phyloP scores from a whole-genome alignment of 495 filamentous ascomycete genomes.

The Neurospora tetraspora region DNA sequence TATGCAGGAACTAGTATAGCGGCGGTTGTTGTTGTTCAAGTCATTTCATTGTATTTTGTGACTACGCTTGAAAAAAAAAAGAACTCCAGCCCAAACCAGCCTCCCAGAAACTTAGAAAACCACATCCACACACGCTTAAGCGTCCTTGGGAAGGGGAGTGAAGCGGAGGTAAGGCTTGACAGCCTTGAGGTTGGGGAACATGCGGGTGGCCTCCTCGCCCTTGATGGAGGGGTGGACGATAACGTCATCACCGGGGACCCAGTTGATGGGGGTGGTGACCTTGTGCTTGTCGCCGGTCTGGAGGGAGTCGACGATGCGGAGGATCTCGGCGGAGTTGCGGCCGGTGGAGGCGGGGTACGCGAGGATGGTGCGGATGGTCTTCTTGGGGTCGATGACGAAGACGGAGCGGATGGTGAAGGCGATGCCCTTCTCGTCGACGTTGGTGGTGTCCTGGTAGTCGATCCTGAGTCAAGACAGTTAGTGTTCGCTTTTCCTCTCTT shows the following conservation, averaged over 20 bases:
- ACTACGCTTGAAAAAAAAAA: not conserved
- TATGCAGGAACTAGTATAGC: not conserved
- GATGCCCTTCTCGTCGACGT: conserved; percentile 91
- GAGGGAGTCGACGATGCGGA: conserved; percentile 90
- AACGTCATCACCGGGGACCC: conserved; percentile 84
- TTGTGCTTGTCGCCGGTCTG: conserved; percentile 96
- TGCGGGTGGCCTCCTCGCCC: conserved; percentile 75
- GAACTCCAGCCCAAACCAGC: not conserved
- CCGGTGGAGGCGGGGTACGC: conserved; percentile 96
- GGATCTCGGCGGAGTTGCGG: conserved; percentile 91
- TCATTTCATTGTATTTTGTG: not conserved
- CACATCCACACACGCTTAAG: conserved; percentile 6
- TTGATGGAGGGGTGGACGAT: conserved; percentile 87
- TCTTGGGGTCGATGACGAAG: conserved; percentile 98
- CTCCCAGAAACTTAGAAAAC: not conserved
- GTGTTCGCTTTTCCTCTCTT: not conserved
- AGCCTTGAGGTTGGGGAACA: conserved; percentile 83
- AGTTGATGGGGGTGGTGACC: conserved; percentile 89
- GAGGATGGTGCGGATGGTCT: conserved; percentile 92
- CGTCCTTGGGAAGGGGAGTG: conserved; percentile 52
- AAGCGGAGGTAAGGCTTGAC: conserved; percentile 90
- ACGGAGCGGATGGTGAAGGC: conserved; percentile 98
- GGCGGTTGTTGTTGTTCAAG: not conserved
- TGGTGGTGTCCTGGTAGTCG: conserved; percentile 65
- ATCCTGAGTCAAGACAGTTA: conserved; percentile 41